A percentile compares a stretch with the other conserved stretches of the same genome.
phyloP scores from a whole-genome alignment of 2,329 filamentous ascomycete species.

The Beauveria sp. region DNA sequence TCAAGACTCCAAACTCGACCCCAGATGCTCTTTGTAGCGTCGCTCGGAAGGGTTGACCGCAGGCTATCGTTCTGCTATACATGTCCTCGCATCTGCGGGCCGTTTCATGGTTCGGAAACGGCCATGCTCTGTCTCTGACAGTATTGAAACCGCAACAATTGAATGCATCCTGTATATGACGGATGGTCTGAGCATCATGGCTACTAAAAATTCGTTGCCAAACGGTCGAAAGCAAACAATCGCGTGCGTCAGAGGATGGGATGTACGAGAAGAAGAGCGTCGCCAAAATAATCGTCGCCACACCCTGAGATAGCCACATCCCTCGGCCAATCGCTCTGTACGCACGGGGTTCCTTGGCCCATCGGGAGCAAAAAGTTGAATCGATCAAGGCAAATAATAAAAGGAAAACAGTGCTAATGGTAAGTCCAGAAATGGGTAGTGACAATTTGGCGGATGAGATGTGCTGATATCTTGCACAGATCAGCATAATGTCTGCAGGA shows the following conservation, averaged over 20 bases:
- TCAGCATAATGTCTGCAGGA: background rate
- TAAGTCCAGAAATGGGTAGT: background rate
- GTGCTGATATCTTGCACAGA: background rate
- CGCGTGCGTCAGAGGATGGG: slow-evolving; percentile 8
- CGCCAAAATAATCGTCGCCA: slow-evolving; percentile 11
- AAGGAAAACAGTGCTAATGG: background rate
- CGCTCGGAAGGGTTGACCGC: slow-evolving; percentile 41
- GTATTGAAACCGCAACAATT: slow-evolving; percentile 55
- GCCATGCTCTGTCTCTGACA: no score
- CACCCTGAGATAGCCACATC: background rate
- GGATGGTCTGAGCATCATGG: slow-evolving; percentile 42
- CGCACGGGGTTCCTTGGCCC: background rate
- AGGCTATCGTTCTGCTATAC: slow-evolving; percentile 37
- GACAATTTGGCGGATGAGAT: background rate
- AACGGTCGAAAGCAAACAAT: slow-evolving; percentile 14
- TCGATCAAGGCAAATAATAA: background rate
- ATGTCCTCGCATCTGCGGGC: slow-evolving; percentile 18
- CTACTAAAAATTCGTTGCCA: slow-evolving; percentile 19
- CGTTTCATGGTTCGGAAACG: no score
- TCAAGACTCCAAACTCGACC: slow-evolving; percentile 38
- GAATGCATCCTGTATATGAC: slow-evolving; percentile 53
- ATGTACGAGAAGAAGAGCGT: slow-evolving; percentile 16
- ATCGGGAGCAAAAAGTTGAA: background rate
- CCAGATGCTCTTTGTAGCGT: slow-evolving; percentile 28
- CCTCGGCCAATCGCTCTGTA: background rate